Percentiles rank a stretch among this genome's conserved stretches.
These are phyloP conservation scores for Saccharomycopsis synnaedendra DNA, from an alignment of 805 yeast species.

Conservation along the genomic window DNA sequence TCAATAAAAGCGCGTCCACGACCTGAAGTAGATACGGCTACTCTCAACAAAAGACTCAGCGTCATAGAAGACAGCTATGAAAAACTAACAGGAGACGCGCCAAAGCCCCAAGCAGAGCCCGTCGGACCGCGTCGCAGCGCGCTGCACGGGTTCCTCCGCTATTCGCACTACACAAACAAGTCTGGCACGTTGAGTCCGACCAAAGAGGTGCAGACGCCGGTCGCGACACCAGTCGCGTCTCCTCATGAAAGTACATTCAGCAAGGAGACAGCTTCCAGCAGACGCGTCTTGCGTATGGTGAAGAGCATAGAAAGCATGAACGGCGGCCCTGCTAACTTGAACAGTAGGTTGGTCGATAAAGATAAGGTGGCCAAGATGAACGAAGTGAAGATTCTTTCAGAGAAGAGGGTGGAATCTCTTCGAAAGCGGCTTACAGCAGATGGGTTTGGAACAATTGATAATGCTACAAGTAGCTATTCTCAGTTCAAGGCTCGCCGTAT, in stretches of 20 bases:
- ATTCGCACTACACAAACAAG: conserved; percentile 14
- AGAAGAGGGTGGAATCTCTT: conserved; percentile 5
- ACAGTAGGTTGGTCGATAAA: conserved; percentile 11
- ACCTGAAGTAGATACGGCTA: neutral
- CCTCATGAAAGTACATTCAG: conserved; percentile 2
- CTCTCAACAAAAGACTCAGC: conserved; percentile 6
- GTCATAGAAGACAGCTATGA: conserved; percentile 14
- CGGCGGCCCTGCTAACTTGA: neutral
- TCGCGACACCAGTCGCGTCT: neutral
- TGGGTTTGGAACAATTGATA: conserved; percentile 6
- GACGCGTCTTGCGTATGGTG: conserved; percentile 11
- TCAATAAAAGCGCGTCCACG: conserved; percentile 12
- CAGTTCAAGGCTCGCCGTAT: conserved; percentile 2
- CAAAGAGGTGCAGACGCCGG: neutral
- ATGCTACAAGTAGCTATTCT: neutral
- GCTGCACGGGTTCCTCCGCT: conserved; percentile 12
- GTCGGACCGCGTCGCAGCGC: conserved; percentile 1
- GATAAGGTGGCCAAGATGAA: conserved; percentile 14
- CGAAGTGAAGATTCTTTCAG: conserved; percentile 2
- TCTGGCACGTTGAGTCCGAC: conserved; percentile 1
- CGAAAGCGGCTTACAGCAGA: conserved; percentile 9
- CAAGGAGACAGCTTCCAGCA: neutral
- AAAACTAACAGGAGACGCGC: conserved; percentile 8
- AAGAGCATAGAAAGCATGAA: conserved; percentile 16
- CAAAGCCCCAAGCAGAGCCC: neutral